These are phyloP conservation scores for Fonsecaea multimorphosa DNA, from an alignment of 2,329 filamentous ascomycete species.

Conservation along the genomic window DNA sequence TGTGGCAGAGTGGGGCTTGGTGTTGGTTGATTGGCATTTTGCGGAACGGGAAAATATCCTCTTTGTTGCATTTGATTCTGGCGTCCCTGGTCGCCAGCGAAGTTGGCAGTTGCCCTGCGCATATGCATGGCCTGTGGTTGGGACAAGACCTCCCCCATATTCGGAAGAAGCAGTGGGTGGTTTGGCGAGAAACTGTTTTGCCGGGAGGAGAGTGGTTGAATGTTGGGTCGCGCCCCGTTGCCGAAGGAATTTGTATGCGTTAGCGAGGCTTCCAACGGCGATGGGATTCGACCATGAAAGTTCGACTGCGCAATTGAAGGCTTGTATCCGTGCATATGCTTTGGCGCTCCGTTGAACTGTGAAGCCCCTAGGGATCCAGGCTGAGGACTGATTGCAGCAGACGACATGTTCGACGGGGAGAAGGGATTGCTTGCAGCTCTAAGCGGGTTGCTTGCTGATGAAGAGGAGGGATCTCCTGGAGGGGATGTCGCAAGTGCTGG, in stretches of 20 bases:
- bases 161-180: slow-evolving; percentile 51
- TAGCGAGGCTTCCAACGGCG: slow-evolving; percentile 70
- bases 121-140: slow-evolving; percentile 41
- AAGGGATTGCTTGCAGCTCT: slow-evolving; percentile 67
- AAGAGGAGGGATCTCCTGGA: slow-evolving; percentile 74
- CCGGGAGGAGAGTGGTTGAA: slow-evolving; percentile 38
- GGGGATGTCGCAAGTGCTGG: slow-evolving; percentile 82
- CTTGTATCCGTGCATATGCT: slow-evolving; percentile 66
- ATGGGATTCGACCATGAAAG: slow-evolving; percentile 63
- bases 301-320: slow-evolving; percentile 73
- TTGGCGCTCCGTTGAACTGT: slow-evolving; percentile 64
- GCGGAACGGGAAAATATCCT: slow-evolving; percentile 15
- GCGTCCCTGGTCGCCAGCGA: slow-evolving; percentile 18
- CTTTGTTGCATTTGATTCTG: slow-evolving; percentile 17
- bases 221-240: slow-evolving; percentile 37
- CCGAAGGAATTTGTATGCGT: slow-evolving; percentile 67
- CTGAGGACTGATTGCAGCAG: slow-evolving; percentile 68
- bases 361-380: slow-evolving; percentile 74
- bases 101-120: slow-evolving; percentile 11
- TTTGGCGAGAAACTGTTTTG: slow-evolving; percentile 64
- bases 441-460: slow-evolving; percentile 72
- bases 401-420: slow-evolving; percentile 64
- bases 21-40: slow-evolving; percentile 56
- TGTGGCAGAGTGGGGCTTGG: slow-evolving; percentile 30
- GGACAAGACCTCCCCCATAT: slow-evolving; percentile 60